Base-by-base conservation (phyloP, 2,329 filamentous ascomycete genomes). In the Diaporthe destruens region DNA sequence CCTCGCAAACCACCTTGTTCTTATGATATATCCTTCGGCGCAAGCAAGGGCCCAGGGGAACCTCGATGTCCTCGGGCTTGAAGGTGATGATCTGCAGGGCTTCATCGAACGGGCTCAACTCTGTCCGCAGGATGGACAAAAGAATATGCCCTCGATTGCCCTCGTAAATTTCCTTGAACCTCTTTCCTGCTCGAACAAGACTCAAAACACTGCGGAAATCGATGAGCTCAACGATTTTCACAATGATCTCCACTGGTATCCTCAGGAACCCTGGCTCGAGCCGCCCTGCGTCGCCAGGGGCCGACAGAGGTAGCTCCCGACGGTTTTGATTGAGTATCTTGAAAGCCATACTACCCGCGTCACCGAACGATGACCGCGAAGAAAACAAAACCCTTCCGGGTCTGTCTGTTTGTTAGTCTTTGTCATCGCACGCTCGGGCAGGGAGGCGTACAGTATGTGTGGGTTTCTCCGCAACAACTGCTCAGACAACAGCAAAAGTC, bases 41-140 rank as follows among this genome's bases (percentile, higher is more conserved):
- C 47, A 81, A 78, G 76, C 85, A 86, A 1, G 79, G 78, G 2
- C 80, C 79, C 25, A 79, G 79, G 1, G 77, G 75, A 6, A 75
- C 73, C 14, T 76, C 69, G 14, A 84, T 74, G 69, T 86, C 84
- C 3, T 79, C 78, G 11, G 78, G 76, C 3, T 82, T 81, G 25
- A 85, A 83, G 14, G 84, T 86, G 70, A 85, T 83, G 23, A 87
- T 77, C 71, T 85, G 84, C 23, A 89, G 80, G 14, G 89, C 80
- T 20, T 83, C 82, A 23, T 85, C 81, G 44, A 87, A 80, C 1
- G 81, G 87, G 74, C 79, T 82, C 72, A 84, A 85, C 32, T 87
- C 84, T 8, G 78, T 78, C 57, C 78, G 75, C 6, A 88, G 78
- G 49, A 87, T 80, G 5, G 80, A 80, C 16, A 85, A 77, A 59